These are phyloP conservation scores for Pyropia yezoensis DNA, from an alignment of 23 red algal genomes.

Conservation along the genomic window DNA sequence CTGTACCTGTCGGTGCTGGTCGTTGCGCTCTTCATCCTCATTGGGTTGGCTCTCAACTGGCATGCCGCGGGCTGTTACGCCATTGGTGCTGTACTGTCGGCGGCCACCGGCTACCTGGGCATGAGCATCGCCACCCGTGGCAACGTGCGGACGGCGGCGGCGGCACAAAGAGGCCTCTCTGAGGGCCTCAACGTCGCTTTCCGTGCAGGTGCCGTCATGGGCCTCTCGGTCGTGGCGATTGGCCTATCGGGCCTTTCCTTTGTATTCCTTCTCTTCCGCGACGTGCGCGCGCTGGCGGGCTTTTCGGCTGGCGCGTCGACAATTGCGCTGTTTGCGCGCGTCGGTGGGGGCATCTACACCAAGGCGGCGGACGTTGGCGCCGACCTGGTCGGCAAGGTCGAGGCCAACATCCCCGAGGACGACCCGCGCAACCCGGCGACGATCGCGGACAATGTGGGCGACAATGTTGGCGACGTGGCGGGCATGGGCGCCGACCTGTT, in stretches of 20 bases:
- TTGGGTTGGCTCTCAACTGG: conserved; percentile 29
- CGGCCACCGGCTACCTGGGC: conserved; percentile 30
- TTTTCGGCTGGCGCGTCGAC: conserved; percentile 77
- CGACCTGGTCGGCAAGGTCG: conserved; percentile 83
- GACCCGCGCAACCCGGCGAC: conserved; percentile 74
- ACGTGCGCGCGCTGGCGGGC: conserved; percentile 41
- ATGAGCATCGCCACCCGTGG: conserved; percentile 51
- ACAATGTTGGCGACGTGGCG: conserved; percentile 55
- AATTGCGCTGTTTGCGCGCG: conserved; percentile 72
- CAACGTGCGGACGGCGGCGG: conserved; percentile 53
- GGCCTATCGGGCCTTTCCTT: conserved; percentile 22
- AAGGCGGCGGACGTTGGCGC: conserved; percentile 88
- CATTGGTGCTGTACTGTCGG: conserved; percentile 41
- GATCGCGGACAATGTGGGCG: conserved; percentile 56
- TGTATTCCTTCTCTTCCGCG: conserved; percentile 19
- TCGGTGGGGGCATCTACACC: conserved; percentile 78
- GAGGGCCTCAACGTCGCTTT: conserved; percentile 36
- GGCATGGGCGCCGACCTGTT: conserved; percentile 56
- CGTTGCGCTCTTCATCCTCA: conserved; percentile 22
- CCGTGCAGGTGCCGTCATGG: conserved; percentile 35
- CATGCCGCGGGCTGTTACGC: conserved; percentile 10
- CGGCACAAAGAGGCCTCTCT: conserved; percentile 13
- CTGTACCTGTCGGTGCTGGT: conserved; percentile 2
- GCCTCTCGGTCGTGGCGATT: conserved; percentile 21
- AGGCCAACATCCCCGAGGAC: conserved; percentile 78